Percentiles rank a stretch among this genome's conserved stretches.
phyloP scores from a whole-genome alignment of 345 rosid species.

The Ailanthus altissimus region DNA sequence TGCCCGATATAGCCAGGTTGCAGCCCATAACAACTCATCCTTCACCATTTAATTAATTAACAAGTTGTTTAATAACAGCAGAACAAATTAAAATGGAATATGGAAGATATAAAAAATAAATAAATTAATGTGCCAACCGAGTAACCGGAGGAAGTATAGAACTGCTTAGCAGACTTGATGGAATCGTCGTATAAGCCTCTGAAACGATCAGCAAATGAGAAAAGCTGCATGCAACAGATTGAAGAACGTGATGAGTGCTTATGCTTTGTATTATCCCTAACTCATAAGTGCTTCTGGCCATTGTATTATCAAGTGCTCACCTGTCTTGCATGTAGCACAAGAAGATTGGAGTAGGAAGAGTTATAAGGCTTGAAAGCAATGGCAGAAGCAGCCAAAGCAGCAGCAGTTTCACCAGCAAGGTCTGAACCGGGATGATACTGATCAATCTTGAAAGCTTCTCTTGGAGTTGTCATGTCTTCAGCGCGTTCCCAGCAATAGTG shows the following conservation, averaged over 20 bases:
- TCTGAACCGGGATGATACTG: slow-evolving; percentile 73
- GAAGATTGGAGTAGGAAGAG: slow-evolving; percentile 68
- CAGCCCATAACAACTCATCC: slow-evolving; percentile 93
- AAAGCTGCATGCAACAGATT: too few species aligned
- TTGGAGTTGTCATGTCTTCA: slow-evolving; percentile 89
- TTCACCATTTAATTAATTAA: slow-evolving; percentile 26
- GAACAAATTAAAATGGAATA: too few species aligned
- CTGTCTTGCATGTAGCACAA: slow-evolving; percentile 70
- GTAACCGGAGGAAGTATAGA: slow-evolving; percentile 62
- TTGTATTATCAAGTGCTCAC: too few species aligned
- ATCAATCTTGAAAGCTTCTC: slow-evolving; percentile 74
- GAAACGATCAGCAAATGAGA: slow-evolving; percentile 59
- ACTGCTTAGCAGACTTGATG: slow-evolving; percentile 46
- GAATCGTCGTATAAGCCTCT: slow-evolving; percentile 68
- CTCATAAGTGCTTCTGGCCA: too few species aligned
- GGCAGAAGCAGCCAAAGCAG: slow-evolving; percentile 79
- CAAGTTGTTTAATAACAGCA: too few species aligned
- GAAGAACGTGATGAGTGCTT: too few species aligned
- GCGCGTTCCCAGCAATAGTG: slow-evolving; percentile 90
- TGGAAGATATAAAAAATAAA: not conserved
- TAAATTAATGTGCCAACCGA: slow-evolving; percentile 49
- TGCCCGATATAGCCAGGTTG: slow-evolving; percentile 74
- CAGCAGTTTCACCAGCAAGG: slow-evolving; percentile 81
- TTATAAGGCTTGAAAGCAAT: slow-evolving; percentile 78
- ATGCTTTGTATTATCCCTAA: too few species aligned